Evolutionary conservation across 352 stramenopile genomes (phyloP).

Genomic region (Phytophthora sp.): DNA sequence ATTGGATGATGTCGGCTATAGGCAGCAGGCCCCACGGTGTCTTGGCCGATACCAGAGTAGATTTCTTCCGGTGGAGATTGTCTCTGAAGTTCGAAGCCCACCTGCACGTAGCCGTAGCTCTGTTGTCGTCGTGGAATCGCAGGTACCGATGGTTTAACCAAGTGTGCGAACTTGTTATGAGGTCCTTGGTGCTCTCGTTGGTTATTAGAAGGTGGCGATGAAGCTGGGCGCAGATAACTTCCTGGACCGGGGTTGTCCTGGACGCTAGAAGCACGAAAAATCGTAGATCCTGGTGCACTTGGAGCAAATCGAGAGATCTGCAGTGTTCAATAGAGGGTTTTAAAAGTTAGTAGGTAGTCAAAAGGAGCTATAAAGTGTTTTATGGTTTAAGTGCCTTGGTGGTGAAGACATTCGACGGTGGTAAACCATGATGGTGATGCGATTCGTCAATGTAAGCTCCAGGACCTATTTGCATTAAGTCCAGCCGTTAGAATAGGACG

Average conservation of each 20-base stretch:
- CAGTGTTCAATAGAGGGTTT: background rate
- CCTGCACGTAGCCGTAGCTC: slow-evolving; percentile 73
- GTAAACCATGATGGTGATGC: slow-evolving; percentile 13
- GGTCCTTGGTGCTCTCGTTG: slow-evolving; percentile 32
- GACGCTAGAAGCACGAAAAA: slow-evolving; percentile 69
- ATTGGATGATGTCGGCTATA: slow-evolving; percentile 63
- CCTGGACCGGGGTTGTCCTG: slow-evolving; percentile 79
- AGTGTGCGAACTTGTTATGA: slow-evolving; percentile 48
- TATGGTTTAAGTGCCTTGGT: slow-evolving; percentile 50
- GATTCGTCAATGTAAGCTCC: slow-evolving; percentile 55
- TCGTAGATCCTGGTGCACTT: slow-evolving; percentile 69
- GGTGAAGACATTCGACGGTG: slow-evolving; percentile 67
- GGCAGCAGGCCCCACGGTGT: slow-evolving; percentile 74
- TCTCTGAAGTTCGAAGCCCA: slow-evolving; percentile 48
- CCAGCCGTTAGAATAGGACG: background rate
- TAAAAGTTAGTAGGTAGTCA: background rate
- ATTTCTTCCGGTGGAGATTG: slow-evolving; percentile 53
- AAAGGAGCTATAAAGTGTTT: background rate
- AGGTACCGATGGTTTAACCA: slow-evolving; percentile 64
- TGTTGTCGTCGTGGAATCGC: slow-evolving; percentile 78
- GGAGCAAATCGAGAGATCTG: slow-evolving; percentile 79
- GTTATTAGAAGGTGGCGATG: slow-evolving; percentile 36
- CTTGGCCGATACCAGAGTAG: slow-evolving; percentile 73
- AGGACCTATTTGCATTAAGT: slow-evolving; percentile 38
- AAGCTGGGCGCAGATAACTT: slow-evolving; percentile 44